These are phyloP conservation scores for Acmispon strigosus DNA, from an alignment of 306 rosid species.

Conservation along the genomic window DNA sequence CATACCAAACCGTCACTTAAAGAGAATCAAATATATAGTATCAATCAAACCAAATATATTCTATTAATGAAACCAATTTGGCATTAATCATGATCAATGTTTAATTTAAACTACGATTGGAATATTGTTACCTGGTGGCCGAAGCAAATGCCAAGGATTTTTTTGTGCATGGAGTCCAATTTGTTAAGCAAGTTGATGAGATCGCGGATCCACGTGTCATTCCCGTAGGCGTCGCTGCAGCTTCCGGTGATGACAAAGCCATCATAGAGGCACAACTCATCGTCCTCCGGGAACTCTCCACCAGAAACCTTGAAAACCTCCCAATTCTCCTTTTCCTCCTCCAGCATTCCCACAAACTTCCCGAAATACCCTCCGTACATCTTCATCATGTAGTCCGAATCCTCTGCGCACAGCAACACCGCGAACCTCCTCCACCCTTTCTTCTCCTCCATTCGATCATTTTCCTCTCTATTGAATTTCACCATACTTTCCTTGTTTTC, in stretches of 20 bases:
- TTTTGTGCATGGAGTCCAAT: constrained; percentile 53
- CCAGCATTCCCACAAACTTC: constrained; percentile 69
- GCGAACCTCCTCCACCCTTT: constrained; percentile 44
- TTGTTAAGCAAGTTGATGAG: constrained; percentile 45
- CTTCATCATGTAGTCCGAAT: constrained; percentile 69
- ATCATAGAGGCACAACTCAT: constrained; percentile 41
- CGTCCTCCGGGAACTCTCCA: constrained; percentile 61
- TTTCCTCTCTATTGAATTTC: no score
- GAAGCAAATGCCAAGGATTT: constrained; percentile 80
- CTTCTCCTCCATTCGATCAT: background rate
- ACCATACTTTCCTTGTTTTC: no score
- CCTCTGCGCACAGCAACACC: constrained; percentile 74
- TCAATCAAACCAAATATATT: no score
- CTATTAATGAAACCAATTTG: no score
- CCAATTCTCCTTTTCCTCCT: constrained; percentile 79
- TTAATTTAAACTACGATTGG: no score
- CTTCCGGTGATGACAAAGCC: constrained; percentile 89
- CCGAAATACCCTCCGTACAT: constrained; percentile 77
- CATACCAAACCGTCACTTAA: no score
- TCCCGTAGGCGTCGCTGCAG: constrained; percentile 74
- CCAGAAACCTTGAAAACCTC: constrained; percentile 50
- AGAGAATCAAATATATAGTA: no score
- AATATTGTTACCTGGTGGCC: constrained; percentile 61
- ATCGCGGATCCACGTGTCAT: constrained; percentile 60
- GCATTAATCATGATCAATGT: no score